phyloP scores from a whole-genome alignment of 1,139 yeast species.

The Protomyces macrosporus region DNA sequence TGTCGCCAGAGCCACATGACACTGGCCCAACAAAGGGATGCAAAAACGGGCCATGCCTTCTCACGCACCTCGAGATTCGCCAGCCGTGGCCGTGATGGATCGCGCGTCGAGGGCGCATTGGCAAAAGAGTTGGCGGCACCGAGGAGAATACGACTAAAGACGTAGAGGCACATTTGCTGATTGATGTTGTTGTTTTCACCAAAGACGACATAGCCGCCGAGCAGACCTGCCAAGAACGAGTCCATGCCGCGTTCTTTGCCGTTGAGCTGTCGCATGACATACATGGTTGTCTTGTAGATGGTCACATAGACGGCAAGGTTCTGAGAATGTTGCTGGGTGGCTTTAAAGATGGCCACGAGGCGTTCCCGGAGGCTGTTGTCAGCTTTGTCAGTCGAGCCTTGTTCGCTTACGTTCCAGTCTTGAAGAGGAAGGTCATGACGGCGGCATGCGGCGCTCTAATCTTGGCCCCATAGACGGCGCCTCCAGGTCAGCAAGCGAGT shows the following conservation, averaged over 20 bases:
- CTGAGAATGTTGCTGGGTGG: constrained; percentile 62
- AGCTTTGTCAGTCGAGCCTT: not conserved
- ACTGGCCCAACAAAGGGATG: constrained; percentile 68
- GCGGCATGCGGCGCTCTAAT: constrained; percentile 69
- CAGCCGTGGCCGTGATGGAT: not conserved
- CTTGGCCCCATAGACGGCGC: constrained; percentile 67
- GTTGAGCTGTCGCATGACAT: constrained; percentile 34
- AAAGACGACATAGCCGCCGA: constrained; percentile 63
- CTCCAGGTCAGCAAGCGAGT: constrained; percentile 34
- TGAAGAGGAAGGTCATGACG: constrained; percentile 56
- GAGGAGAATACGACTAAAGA: constrained; percentile 54
- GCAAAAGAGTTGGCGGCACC: constrained; percentile 50
- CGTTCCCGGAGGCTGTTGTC: constrained; percentile 45
- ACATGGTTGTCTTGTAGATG: constrained; percentile 48
- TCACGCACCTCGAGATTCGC: constrained; percentile 4
- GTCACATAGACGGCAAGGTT: constrained; percentile 64
- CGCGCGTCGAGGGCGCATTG: constrained; percentile 24
- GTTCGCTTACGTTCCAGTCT: constrained; percentile 39
- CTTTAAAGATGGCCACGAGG: constrained; percentile 48
- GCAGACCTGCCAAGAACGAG: constrained; percentile 58
- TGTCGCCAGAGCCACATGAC: constrained; percentile 67
- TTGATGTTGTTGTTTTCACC: constrained; percentile 45
- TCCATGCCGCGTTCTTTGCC: constrained; percentile 36
- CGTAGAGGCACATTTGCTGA: constrained; percentile 53
- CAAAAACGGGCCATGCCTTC: constrained; percentile 54